These are phyloP conservation scores for Aspergillus diversus DNA, from an alignment of 495 filamentous ascomycete species.

Conservation along the genomic window DNA sequence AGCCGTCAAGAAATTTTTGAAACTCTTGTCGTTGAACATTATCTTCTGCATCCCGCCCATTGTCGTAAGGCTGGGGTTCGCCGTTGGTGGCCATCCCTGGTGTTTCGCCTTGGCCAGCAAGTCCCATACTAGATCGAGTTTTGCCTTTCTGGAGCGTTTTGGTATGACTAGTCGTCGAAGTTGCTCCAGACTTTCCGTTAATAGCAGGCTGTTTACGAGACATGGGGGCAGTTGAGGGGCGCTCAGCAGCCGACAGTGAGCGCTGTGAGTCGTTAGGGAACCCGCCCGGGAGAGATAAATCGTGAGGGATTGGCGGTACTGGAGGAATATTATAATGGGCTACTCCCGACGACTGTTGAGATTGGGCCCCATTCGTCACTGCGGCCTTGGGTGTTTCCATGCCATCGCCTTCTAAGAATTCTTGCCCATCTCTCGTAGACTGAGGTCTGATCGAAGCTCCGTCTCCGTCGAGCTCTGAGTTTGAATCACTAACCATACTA, in stretches of 20 bases:
- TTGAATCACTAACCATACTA: conserved; percentile 49
- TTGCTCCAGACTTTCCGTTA: conserved; percentile 28
- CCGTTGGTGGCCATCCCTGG: conserved; percentile 8
- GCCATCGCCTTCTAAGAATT: conserved; percentile 31
- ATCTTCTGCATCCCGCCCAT: conserved; percentile 15
- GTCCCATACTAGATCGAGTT: conserved; percentile 43
- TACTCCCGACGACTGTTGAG: conserved; percentile 10
- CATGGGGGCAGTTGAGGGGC: conserved; percentile 44
- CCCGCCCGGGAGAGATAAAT: conserved; percentile 41
- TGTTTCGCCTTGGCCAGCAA: conserved; percentile 34
- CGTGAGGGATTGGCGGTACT: conserved; percentile 47
- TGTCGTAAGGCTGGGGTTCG: conserved; percentile 6
- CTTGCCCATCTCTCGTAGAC: conserved; percentile 30
- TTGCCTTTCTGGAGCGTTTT: conserved; percentile 40
- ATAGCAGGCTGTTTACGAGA: conserved; percentile 28
- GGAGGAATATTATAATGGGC: conserved; percentile 42
- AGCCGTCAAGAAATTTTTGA: conserved; percentile 43
- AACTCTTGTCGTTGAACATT: conserved; percentile 37
- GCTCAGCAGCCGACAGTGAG: conserved; percentile 35
- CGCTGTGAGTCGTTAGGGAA: conserved; percentile 45
- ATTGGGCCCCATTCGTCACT: conserved; percentile 14
- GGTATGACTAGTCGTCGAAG: conserved; percentile 21
- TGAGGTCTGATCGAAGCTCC: conserved; percentile 33
- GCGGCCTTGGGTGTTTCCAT: conserved; percentile 38
- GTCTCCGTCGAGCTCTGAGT: conserved; percentile 45